Evolutionary conservation across 2,329 filamentous ascomycete genomes (phyloP), one percentile per base, ranked within the genome.

Genomic region (Chaetomium globosum): DNA sequence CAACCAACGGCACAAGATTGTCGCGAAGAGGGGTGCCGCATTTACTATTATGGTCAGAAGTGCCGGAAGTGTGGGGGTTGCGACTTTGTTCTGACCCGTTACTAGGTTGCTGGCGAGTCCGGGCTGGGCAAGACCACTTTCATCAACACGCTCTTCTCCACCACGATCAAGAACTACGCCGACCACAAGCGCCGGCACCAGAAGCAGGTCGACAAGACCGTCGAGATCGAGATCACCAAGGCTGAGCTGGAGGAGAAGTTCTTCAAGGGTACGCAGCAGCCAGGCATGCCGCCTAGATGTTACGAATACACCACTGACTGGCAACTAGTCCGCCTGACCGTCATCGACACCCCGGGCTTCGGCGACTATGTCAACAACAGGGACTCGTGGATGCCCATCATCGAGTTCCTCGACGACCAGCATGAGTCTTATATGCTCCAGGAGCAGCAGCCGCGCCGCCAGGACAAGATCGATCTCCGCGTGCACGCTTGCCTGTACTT

Each of bases 291-390:
- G 33, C 13, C 16, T 60, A 31, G 19, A n/a, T 30, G 16, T 26
- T 19, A 26, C 43, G 51, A 19, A 36, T 30, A 16, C 33, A 52
- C 39, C 28, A 62, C 68, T 74, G 60, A 73, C 71, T 53, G 39
- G 58, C 31, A 56, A 73, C 61, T 76, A 98, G 95, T 99, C 78
- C 95, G 95, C 78, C 83, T 99, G 77, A 99, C 95, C 71, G 95
- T 99, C 76, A 99, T 99, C 78, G 95, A 99, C 80, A 99, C 95
- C 70, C 95, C 95, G 75, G 95, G 95, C 74, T 99, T 99, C 77
- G 95, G 95, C 80, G 95, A 99, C 87, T 99, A 99, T 78, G 95
- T 99, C 79, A 99, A 99, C 90, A 99, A 99, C 87, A 91, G 94
- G 77, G 95, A 99, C 81, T 98, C 95, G 69, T 99, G 95, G 95